Evolutionary conservation across 78 protist species (phyloP).

Genomic region (Speleostelium caveatum): DNA sequence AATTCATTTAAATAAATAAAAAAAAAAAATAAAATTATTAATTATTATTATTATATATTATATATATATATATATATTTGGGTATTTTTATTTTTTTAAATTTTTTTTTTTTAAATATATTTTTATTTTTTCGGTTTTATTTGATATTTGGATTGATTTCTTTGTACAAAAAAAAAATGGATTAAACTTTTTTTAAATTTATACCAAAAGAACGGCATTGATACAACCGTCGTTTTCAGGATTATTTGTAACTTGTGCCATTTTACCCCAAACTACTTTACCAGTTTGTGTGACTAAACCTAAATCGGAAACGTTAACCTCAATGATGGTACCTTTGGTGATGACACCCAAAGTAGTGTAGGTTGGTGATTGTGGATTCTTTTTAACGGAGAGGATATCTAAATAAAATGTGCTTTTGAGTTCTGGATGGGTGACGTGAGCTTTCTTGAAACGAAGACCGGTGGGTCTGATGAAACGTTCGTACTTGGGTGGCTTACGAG

Average conservation of each 20-base stretch:
- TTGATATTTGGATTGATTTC: background rate
- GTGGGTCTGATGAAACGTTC: constrained; percentile 99
- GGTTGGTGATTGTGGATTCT: constrained; percentile 96
- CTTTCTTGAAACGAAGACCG: constrained; percentile 96
- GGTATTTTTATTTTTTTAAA: too few species aligned
- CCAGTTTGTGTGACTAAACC: constrained; percentile 99
- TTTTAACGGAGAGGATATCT: constrained; percentile 97
- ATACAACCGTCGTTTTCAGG: constrained; percentile 99
- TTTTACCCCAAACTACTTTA: constrained; percentile 99
- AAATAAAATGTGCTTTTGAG: constrained; percentile 97
- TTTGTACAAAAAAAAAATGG: background rate
- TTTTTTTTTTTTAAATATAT: background rate
- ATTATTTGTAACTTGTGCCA: constrained; percentile 99
- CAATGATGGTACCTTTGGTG: constrained; percentile 99
- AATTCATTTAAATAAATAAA: background rate
- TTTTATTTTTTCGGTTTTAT: background rate
- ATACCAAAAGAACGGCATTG: constrained; percentile 99
- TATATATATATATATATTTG: too few species aligned
- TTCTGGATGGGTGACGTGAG: constrained; percentile 99
- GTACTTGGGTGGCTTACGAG: constrained; percentile 99
- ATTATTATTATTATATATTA: too few species aligned
- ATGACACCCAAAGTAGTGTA: constrained; percentile 98
- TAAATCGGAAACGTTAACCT: constrained; percentile 98
- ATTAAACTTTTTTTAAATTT: constrained; percentile 22
- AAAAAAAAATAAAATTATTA: too few species aligned